Evolutionary conservation across 805 yeast genomes (phyloP).

Genomic region (Candida sonorensis): DNA sequence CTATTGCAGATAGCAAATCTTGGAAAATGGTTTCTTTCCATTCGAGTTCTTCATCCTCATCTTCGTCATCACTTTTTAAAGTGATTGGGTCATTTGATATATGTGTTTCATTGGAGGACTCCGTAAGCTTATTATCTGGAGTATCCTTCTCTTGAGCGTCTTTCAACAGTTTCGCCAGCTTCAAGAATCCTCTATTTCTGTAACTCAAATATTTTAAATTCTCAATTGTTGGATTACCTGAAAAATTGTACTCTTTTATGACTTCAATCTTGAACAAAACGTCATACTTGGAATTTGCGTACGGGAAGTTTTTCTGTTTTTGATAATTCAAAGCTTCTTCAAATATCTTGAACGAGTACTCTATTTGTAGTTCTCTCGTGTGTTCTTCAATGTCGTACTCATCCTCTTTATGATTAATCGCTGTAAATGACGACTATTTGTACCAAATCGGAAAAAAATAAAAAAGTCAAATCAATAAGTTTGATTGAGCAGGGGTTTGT

Average conservation of each 20-base stretch:
- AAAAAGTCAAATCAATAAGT: no score
- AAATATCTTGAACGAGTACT: slow-evolving; percentile 73
- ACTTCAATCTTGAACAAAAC: slow-evolving; percentile 66
- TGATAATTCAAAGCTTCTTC: slow-evolving; percentile 65
- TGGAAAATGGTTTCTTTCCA: slow-evolving; percentile 14
- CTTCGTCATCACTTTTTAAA: slow-evolving; percentile 1
- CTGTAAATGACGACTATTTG: slow-evolving; percentile 64
- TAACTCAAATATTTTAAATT: slow-evolving; percentile 69
- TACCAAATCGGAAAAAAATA: no score
- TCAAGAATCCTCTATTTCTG: slow-evolving; percentile 75
- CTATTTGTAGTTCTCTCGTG: slow-evolving; percentile 84
- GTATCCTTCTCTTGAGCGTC: slow-evolving; percentile 8
- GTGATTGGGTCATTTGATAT: no score
- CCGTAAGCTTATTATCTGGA: no score
- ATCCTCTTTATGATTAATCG: slow-evolving; percentile 73
- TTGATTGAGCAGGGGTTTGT: no score
- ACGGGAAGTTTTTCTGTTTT: slow-evolving; percentile 37
- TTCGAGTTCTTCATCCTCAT: slow-evolving; percentile 23
- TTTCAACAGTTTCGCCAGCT: slow-evolving; percentile 35
- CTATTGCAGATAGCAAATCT: slow-evolving; percentile 31
- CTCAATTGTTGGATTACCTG: slow-evolving; percentile 58
- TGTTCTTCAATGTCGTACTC: slow-evolving; percentile 81
- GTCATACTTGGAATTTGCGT: slow-evolving; percentile 51
- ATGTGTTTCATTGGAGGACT: no score
- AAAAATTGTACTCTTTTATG: slow-evolving; percentile 35